These are phyloP conservation scores for Paraconiothyrium sp. DNA, from an alignment of 2,329 filamentous ascomycete species.

Conservation along the genomic window DNA sequence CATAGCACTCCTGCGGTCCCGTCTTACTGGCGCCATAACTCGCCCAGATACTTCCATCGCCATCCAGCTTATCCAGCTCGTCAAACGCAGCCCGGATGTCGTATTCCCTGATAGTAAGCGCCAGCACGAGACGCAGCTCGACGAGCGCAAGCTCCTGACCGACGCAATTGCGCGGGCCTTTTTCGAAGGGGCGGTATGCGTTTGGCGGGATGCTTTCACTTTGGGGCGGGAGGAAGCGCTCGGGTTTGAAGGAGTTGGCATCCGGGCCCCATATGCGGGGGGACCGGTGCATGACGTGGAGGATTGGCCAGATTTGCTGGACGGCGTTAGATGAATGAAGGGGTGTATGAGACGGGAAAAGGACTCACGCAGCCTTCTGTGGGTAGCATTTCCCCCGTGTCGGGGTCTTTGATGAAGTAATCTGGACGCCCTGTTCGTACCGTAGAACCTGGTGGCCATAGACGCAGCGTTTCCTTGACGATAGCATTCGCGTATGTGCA, in stretches of 20 bases:
- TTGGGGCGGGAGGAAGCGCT: slow-evolving; percentile 31
- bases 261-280: slow-evolving; percentile 24
- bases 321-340: slow-evolving; percentile 25
- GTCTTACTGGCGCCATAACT: slow-evolving; percentile 2
- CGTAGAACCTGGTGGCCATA: slow-evolving; percentile 47
- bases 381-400: slow-evolving; percentile 33
- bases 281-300: slow-evolving; percentile 25
- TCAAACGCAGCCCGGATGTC: slow-evolving; percentile 32
- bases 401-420: slow-evolving; percentile 28
- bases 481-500: slow-evolving; percentile 43
- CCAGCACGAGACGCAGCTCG: slow-evolving; percentile 48
- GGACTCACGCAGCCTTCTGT: slow-evolving; percentile 23
- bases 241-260: slow-evolving; percentile 29
- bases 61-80: slow-evolving; percentile 21
- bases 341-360: slow-evolving; percentile 11
- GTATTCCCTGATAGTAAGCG: slow-evolving; percentile 34
- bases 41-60: slow-evolving; percentile 22
- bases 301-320: slow-evolving; percentile 20
- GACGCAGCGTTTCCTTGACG: slow-evolving; percentile 44
- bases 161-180: slow-evolving; percentile 51
- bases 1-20: slow-evolving; percentile 21
- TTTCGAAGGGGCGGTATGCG: slow-evolving; percentile 50
- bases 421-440: slow-evolving; percentile 21
- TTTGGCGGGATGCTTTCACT: slow-evolving; percentile 19
- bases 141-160: slow-evolving; percentile 51